These are phyloP conservation scores for Penicillium sp. DNA, from an alignment of 2,329 filamentous ascomycete genomes.

Conservation along the genomic window DNA sequence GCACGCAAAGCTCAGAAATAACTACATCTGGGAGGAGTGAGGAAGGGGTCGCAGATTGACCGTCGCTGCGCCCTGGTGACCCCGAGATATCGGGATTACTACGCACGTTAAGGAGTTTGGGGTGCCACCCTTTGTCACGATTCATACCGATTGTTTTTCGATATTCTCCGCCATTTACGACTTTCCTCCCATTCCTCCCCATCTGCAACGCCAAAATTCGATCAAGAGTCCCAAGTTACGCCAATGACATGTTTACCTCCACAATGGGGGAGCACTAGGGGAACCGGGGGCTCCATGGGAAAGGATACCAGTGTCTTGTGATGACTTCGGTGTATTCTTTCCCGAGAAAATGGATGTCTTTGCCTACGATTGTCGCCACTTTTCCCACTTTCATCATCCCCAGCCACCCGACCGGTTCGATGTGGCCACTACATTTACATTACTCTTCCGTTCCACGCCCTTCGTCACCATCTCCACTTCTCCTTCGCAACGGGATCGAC, in stretches of 20 bases:
- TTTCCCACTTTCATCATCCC: conserved; percentile 7
- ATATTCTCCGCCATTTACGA: not conserved
- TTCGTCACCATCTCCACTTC: conserved; percentile 11
- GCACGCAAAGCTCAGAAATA: conserved; percentile 48
- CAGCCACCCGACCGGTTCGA: conserved; percentile 23
- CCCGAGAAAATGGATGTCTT: not conserved
- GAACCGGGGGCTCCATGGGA: not conserved
- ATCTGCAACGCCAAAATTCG: not conserved
- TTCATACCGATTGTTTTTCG: conserved; percentile 2
- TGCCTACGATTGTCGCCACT: conserved; percentile 12
- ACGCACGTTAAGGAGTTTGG: not conserved
- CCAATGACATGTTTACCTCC: not conserved
- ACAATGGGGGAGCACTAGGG: not conserved
- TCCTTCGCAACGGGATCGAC: conserved; percentile 8
- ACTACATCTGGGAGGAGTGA: conserved; percentile 2
- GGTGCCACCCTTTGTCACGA: not conserved
- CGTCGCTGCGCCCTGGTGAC: conserved; percentile 10
- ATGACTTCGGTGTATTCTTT: not conserved
- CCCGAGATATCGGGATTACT: conserved; percentile 1
- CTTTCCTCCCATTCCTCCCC: not conserved
- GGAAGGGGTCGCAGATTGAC: conserved; percentile 12
- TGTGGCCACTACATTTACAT: conserved; percentile 11
- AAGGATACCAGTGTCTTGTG: not conserved
- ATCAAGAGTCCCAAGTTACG: not conserved
- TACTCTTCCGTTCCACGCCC: conserved; percentile 5